Conservation (phyloP, 306 rosid genomes). For the Lagenaria siceraria region DNA sequence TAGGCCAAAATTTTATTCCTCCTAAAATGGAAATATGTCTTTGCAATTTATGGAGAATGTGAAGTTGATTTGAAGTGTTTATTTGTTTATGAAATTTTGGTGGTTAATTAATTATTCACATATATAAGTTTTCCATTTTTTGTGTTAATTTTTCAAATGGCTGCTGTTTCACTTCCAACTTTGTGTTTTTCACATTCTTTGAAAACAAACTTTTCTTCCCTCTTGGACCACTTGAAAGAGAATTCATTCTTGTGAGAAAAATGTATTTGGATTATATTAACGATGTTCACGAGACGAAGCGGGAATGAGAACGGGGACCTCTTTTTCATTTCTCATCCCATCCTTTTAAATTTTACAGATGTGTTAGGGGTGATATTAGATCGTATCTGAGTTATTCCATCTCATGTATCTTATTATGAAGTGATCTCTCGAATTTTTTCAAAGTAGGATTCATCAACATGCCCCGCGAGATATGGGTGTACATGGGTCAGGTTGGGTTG, state of each 20-base stretch:
- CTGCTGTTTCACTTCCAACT: background rate
- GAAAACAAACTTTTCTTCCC: background rate
- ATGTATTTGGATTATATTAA: too few species aligned
- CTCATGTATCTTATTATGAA: too few species aligned
- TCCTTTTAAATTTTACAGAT: too few species aligned
- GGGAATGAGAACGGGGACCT: too few species aligned
- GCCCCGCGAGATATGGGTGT: too few species aligned
- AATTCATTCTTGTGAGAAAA: background rate
- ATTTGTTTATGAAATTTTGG: background rate
- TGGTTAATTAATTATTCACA: background rate
- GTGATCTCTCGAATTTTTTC: too few species aligned
- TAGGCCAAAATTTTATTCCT: background rate
- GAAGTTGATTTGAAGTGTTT: background rate
- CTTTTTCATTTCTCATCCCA: too few species aligned
- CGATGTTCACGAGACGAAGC: too few species aligned
- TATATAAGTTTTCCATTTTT: background rate
- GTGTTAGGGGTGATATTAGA: too few species aligned
- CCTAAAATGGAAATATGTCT: background rate
- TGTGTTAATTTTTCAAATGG: background rate
- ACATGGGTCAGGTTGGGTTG: too few species aligned
- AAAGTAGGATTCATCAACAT: too few species aligned
- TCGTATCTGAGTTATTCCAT: too few species aligned
- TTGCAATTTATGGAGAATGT: background rate
- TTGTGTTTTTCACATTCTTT: constrained; percentile 2
- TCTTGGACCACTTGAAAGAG: background rate